Evolutionary conservation across 2,329 filamentous ascomycete genomes (phyloP), one percentile per base, ranked within the genome.

Genomic region (Aschersonia sp.): DNA sequence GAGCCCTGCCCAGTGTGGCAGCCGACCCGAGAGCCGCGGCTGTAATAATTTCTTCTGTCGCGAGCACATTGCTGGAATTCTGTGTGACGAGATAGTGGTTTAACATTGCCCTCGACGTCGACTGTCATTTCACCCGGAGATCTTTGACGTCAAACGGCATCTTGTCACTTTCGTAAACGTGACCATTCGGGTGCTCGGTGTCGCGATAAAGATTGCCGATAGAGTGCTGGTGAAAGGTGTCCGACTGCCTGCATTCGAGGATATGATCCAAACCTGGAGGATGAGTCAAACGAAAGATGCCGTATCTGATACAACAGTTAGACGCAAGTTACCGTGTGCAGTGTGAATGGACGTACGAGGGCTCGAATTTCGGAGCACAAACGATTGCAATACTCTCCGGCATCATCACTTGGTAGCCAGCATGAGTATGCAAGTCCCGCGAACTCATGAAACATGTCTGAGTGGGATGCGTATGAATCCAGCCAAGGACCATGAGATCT

Each of bases 371-470:
- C 0, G 92, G 92, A 5, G 92, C 87, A 66, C 92, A 98, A 40
- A 98, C 92, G 58, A 98, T 94, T 4, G 92, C 92, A 52, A 98
- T 89, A 57, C 87, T 94, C 70, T 98, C 92, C 1, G 89, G 84
- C 66, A 97, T 78, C 88, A 96, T 96, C 51, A 92, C 82, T 65
- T 98, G 92, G 62, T 96, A 97, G 9, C 89, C 89, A 3, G 83
- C 82, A 60, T 95, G 91, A 0, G 94, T 98, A 61, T 98, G 92
- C 54, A 97, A 62, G 60, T 98, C 92, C 45, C 91, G 74, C 45
- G 85, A 92, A 61, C 88, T 95, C 86, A 98, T 94, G 63, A 98
- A 98, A 65, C 92, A 98, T 0, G 88, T 94, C 67, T 98, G 92
- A 0, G 84, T 88, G 0, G 92, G 92, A 62, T 98, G 92, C 0